Base-by-base conservation (phyloP, 345 rosid genomes). In the Bruguiera sexangula region DNA sequence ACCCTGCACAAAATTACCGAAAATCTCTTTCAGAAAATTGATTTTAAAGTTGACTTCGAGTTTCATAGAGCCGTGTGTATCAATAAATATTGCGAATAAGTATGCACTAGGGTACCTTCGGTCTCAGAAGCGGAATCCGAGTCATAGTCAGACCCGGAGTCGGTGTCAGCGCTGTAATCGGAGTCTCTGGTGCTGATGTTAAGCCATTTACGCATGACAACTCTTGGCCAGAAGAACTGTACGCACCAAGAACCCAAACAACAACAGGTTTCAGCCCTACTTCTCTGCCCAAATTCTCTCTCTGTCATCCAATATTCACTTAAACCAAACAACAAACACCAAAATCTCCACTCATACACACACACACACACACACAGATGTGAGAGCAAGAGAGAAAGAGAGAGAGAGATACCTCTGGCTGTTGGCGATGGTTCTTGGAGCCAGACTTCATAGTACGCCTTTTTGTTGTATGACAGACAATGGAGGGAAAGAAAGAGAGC, bases 161-260 rank as follows among this genome's bases (percentile, higher is more conserved):
- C 95, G 21, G 89, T 50, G 78, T 91, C 98, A 6, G 98, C 95
- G 51, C 96, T 85, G 80, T 81, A 94, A 73, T 94, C 93, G 67
- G 91, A 85, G 60, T 79, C 91, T 65, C 62, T 83, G 65, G 84
- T 46, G 68, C 74, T 74, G 78, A 94, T 86, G 79, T 94, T 91
- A 60, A 94, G 80, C 95, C 82, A 88, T 76, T 94, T 91, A 62
- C 96, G 88, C 85, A 94, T 69, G 65, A 91, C 81, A 31, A 86
- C 80, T 46, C 86, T 78, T 1, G 96, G 87, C 98, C 98, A 94
- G 69, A 91, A 85, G 66, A 86, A 81, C 83, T 93, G 97, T 73
- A 91, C 75, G 88, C 84, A 88, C 60, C 85, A 85, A 85, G 84
- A 88, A 84, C 83, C 91, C 82, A 92, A 90, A 85, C 90, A 90